A percentile compares a stretch with the other conserved stretches of the same genome.
Evolutionary conservation across 306 rosid species (phyloP).

Genomic region (Gastrolobium bilobum): DNA sequence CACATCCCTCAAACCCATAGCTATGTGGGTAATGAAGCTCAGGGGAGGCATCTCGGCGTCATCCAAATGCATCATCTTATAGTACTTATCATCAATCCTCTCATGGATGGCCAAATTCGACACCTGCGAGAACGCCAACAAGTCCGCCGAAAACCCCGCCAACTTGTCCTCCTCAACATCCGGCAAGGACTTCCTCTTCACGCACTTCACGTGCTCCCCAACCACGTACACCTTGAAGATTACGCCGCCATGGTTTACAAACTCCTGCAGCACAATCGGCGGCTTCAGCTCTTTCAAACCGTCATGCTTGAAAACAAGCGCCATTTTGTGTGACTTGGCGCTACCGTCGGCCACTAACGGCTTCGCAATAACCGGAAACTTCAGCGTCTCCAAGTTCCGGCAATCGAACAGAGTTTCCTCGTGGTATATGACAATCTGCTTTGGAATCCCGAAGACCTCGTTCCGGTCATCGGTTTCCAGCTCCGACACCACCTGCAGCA

Average conservation of each 20-base stretch:
- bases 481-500: slow-evolving; percentile 94
- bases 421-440: slow-evolving; percentile 88
- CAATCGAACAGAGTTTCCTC: slow-evolving; percentile 70
- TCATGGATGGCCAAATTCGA: slow-evolving; percentile 68
- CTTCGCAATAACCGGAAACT: slow-evolving; percentile 87
- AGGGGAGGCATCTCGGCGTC: slow-evolving; percentile 88
- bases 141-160: slow-evolving; percentile 62
- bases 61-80: slow-evolving; percentile 78
- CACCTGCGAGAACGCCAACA: slow-evolving; percentile 83
- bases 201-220: slow-evolving; percentile 78
- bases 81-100: slow-evolving; percentile 69
- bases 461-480: slow-evolving; percentile 58
- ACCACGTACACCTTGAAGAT: slow-evolving; percentile 92
- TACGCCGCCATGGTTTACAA: slow-evolving; percentile 94
- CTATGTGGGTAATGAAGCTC: slow-evolving; percentile 67
- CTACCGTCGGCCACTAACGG: slow-evolving; percentile 93
- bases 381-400: slow-evolving; percentile 69
- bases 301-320: slow-evolving; percentile 71
- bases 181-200: slow-evolving; percentile 88
- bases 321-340: slow-evolving; percentile 92
- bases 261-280: slow-evolving; percentile 88
- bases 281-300: slow-evolving; percentile 77
- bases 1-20: slow-evolving; percentile 68
- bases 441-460: slow-evolving; percentile 88
- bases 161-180: slow-evolving; percentile 77